Base-by-base conservation (phyloP, 306 rosid genomes). In the Acacia confusa region DNA sequence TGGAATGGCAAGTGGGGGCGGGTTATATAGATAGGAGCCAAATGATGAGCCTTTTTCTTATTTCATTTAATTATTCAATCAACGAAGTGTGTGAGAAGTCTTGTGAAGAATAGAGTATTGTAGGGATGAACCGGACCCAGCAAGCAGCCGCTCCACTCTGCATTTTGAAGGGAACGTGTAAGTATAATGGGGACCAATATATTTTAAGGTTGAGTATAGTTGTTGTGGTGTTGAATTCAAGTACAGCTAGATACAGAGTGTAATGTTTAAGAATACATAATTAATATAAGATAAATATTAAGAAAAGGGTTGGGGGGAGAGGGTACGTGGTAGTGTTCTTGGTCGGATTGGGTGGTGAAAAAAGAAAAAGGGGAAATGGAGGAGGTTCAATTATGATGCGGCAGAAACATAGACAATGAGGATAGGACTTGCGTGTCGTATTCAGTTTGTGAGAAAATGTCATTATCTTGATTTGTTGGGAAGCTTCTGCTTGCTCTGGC, bases 371-470 rank as follows among this genome's bases (percentile, higher is more conserved):
- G 22, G 61, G 57, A 47, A n/a, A 57, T 17, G 60, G 78, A 80
- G 72, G 76, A 72, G 57, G 50, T 82, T 67, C 69, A 75, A 75
- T 12, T 22, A 77, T 86, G 85, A 67, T 20, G 75, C 83, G 87
- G 80, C 85, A 4, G 22, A 43, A 79, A 77, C 60, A 77, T 79
- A 81, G 76, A 81, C 38, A 86, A 74, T 72, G 76, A 41, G 87
- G 89, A 71, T 81, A 85, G 43, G 32, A 32, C 60, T 52, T 48
- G 58, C 57, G 24, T 86, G 86, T 80, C 45, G 10, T 80, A 66
- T 76, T n/a, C 68, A 27, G 28, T 55, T 69, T 34, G 27, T 17
- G 27, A 28, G 60, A 11, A 74, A 84, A 61, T 50, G 27, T 75
- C 28, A 32, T 63, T 25, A 24, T 80, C 72, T 72, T 4, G 32